phyloP scores from a whole-genome alignment of 176 grass and related monocot genomes.

The Cenchrus fungigraminus region DNA sequence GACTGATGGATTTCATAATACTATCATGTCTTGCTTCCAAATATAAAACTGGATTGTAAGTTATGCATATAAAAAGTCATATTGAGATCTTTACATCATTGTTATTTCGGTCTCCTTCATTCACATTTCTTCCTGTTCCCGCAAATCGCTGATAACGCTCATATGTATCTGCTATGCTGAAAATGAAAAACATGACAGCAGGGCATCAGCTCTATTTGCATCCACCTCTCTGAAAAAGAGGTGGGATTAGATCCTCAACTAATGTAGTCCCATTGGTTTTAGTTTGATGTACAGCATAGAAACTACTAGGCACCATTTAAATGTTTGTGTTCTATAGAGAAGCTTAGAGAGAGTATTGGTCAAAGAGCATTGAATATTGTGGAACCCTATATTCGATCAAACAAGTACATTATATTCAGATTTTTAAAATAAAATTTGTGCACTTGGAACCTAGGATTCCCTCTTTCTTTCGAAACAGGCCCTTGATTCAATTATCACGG shows the following conservation, averaged over 20 bases:
- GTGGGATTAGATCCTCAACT: not conserved
- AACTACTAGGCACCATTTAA: not conserved
- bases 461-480: too few species aligned
- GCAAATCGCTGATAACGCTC: conserved; percentile 51
- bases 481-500: not conserved
- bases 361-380: not conserved
- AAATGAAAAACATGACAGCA: conserved; percentile 19
- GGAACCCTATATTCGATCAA: not conserved
- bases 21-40: not conserved
- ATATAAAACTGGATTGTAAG: conserved; percentile 3
- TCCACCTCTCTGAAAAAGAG: not conserved
- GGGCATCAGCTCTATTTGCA: conserved; percentile 8
- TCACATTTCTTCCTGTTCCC: conserved; percentile 23
- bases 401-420: not conserved
- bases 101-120: conserved; percentile 30
- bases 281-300: not conserved
- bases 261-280: not conserved
- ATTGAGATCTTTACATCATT: conserved; percentile 35
- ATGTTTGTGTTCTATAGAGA: not conserved
- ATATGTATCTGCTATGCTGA: conserved; percentile 61
- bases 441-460: not conserved
- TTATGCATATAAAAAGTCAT: conserved; percentile 10
- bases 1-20: not conserved
- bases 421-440: too few species aligned
- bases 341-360: not conserved